Base-by-base conservation (phyloP, 768 basidiomycete genomes). In the Plicaturopsis crispa region DNA sequence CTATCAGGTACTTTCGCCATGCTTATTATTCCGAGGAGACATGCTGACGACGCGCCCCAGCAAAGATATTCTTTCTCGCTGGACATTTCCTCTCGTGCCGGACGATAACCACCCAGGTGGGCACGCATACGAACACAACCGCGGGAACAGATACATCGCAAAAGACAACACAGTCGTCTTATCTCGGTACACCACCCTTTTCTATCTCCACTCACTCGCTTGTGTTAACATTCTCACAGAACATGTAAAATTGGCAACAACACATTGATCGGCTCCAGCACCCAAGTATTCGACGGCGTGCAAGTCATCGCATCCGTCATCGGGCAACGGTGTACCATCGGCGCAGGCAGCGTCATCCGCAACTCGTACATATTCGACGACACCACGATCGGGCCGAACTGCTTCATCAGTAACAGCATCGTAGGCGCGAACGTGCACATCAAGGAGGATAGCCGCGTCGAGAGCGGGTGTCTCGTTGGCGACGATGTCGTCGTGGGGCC, bases 51-150 rank as follows among this genome's bases (percentile, higher is more conserved):
- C 19, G 13, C 26, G 21, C 18, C 37, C 16, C 52, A 94, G 92
- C 65, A 88, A 90, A 59, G 92, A 97, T 50, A 89, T 99, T 35
- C 62, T 98, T 21, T 77, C 89, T 31, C 71, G 96, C 48, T 92
- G 91, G 86, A 87, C 89, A 4, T 98, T 94, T 64, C 96, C 96
- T 2, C 67, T 98, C 6, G 91, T 92, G 4, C 94, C 94, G 6
- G 96, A 97, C 55, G 81, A 93, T 56, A 89, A 92, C 58, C 77
- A 92, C 49, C 91, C 90, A 2, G 75, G 81, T 11, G 81, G 81
- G 5, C 79, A 84, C 40, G 54, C 69, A 24, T 98, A 97, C 55
- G 88, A 94, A 53, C 80, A 92, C 52, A 72, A 83, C 24, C 75
- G 84, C 20, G 91, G 90, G 5, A 89, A 92, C 60, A 82, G 84